Percentiles rank a stretch among this genome's conserved stretches.
Conservation (phyloP, 805 yeast species). For the Ogataea nitratoaversa region DNA sequence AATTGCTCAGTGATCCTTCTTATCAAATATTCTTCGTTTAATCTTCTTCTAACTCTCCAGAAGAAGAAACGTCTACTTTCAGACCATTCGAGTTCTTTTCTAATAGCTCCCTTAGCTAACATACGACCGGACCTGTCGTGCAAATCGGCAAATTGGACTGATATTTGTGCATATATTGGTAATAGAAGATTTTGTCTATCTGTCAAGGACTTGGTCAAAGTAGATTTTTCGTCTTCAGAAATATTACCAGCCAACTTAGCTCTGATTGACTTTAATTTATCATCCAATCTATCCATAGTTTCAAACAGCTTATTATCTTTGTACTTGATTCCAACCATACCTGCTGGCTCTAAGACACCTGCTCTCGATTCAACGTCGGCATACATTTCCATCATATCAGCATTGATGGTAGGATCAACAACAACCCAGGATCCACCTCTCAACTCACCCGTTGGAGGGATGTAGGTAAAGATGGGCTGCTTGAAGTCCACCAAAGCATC, state of each 20-base stretch:
- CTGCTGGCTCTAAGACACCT: conserved; percentile 98
- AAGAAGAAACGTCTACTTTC: conserved; percentile 93
- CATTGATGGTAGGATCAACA: conserved; percentile 95
- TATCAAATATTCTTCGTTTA: conserved; percentile 86
- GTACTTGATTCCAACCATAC: conserved; percentile 98
- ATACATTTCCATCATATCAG: conserved; percentile 98
- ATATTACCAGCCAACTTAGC: conserved; percentile 51
- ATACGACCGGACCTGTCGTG: conserved; percentile 98
- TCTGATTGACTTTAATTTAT: conserved; percentile 65
- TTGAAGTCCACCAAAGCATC: conserved; percentile 94
- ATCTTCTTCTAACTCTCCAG: conserved; percentile 97
- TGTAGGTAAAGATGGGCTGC: conserved; percentile 95
- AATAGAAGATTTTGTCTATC: conserved; percentile 76
- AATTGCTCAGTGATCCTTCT: conserved; percentile 66
- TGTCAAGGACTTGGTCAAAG: conserved; percentile 58
- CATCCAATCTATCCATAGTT: conserved; percentile 91
- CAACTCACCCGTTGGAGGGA: conserved; percentile 97
- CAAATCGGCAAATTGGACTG: conserved; percentile 95
- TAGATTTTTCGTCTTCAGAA: conserved; percentile 61
- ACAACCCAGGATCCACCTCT: conserved; percentile 99
- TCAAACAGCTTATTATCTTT: conserved; percentile 85
- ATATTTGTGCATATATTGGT: conserved; percentile 88
- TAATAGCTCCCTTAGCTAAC: conserved; percentile 90
- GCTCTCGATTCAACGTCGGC: conserved; percentile 95
- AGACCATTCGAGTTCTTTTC: conserved; percentile 79